Evolutionary conservation across 2,329 filamentous ascomycete species (phyloP), one percentile per base, ranked within the genome.

Genomic region (Neocucurbitaria cava): DNA sequence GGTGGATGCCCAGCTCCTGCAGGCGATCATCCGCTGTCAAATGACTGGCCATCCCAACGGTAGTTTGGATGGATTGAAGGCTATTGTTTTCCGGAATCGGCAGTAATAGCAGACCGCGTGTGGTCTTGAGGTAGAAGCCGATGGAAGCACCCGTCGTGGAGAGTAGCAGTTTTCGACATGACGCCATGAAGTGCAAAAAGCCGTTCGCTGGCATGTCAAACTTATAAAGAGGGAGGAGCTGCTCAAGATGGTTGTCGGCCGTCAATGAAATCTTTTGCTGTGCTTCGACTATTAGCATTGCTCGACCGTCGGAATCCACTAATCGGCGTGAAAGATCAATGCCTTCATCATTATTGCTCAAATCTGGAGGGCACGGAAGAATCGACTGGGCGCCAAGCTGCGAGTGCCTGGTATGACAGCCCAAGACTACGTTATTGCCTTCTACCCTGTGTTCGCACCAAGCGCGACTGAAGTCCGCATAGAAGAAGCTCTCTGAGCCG

Each of bases 401-500:
- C 8, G 70, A 61, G 46, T 72, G 67, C 2, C 64, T 30, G 1
- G n/a, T 28, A n/a, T 58, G 46, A 11, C 59, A 65, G 21, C 49
- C 36, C 35, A 65, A 68, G 1, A 68, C 11, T 20, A 17, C 39
- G 0, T 59, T n/a, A 6, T 43, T 44, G 15, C 61, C 52, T 11
- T 57, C 9, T 1, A 68, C 48, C 5, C 38, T n/a, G 33, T 69
- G 64, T 5, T 26, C 26, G 2, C 56, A 46, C 50, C 76, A 76
- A 2, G 70, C 74, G 48, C 71, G 63, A 33, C 40, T 59, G 46
- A 78, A 78, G 49, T 77, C 64, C 7, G 76, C 77, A 44, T 71
- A 75, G 59, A 79, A 77, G 60, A 76, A 77, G 6, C 17, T 51
- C 6, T 72, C 61, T 2, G 75, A 74, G 4, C 76, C 76, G 15